Evolutionary conservation across 192 early-diverging fungal genomes (phyloP), one percentile per base, ranked within the genome.

Genomic region (Linderina pennispora): DNA sequence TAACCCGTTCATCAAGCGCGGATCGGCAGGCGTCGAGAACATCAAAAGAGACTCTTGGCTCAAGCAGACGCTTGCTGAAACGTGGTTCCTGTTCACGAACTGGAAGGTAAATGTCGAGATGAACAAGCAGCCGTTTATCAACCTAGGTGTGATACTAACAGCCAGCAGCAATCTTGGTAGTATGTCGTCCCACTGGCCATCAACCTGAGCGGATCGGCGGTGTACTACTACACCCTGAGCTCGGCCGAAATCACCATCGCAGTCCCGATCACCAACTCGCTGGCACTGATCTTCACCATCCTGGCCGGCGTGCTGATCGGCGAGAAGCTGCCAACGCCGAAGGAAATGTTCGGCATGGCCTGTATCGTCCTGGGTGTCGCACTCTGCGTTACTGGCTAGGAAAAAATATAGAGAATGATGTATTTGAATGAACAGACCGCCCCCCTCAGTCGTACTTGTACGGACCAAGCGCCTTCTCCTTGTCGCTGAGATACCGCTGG

Each of bases 1-100:
- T n/a, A 98, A 98, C 53, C 93, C 93, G 1, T 92, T 98, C 54
- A 91, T 98, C 52, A 94, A 94, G 65, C 67, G 73, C 17, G 95
- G 91, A 10, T 88, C 82, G 40, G 51, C 50, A 22, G 94, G 90
- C 8, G 62, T 98, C n/a, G 88, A 92, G 32, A 41, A 56, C 8
- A 76, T 97, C 33, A 79, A 81, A 45, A 65, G 64, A 19, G 26
- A 52, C 40, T 72, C 35, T 8, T 83, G 84, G 87, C 50, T 75
- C 21, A 42, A 54, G 4, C 83, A 83, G 41, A 68, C 65, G 1
- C 33, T 69, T 0, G 82, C 80, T 23, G 90, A 92, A 54, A 61
- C 75, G 1, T 75, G 68, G 54, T 97, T 80, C 50, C 68, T 97
- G 24, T 68, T 87, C 23, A 93, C 88, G 7, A 80, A 82, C 31